Conservation (phyloP, 2,329 filamentous ascomycete species). For the Fonsecaea monophora region DNA sequence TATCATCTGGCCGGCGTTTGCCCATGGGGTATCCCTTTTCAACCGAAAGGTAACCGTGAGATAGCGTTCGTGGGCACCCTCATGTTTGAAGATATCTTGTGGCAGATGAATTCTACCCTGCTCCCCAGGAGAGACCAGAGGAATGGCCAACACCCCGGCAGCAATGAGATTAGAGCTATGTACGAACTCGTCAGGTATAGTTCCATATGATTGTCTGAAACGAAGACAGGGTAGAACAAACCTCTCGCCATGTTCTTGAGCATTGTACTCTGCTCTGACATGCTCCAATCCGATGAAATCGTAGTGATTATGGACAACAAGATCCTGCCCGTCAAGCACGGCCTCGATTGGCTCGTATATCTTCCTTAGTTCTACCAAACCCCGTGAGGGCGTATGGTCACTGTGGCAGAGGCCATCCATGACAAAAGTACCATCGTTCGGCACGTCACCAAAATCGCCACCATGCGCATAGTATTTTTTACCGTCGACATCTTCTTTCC, state of each 20-base stretch:
- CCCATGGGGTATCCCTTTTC: slow-evolving; percentile 29
- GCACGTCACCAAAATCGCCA: slow-evolving; percentile 67
- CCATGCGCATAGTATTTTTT: slow-evolving; percentile 65
- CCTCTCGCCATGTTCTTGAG: slow-evolving; percentile 54
- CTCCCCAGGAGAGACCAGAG: slow-evolving; percentile 42
- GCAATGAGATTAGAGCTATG: slow-evolving; percentile 19
- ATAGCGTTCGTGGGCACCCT: slow-evolving; percentile 26
- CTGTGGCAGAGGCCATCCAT: slow-evolving; percentile 66
- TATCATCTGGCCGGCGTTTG: slow-evolving; percentile 34
- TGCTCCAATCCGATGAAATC: slow-evolving; percentile 34
- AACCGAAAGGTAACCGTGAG: slow-evolving; percentile 31
- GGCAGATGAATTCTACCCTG: slow-evolving; percentile 31
- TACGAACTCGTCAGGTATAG: neutral
- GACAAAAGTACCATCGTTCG: slow-evolving; percentile 67
- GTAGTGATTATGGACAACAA: slow-evolving; percentile 42
- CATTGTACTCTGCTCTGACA: slow-evolving; percentile 46
- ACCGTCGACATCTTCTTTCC: slow-evolving; percentile 44
- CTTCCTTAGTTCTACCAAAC: slow-evolving; percentile 64
- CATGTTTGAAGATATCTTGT: slow-evolving; percentile 10
- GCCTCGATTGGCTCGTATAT: slow-evolving; percentile 63
- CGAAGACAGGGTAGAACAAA: slow-evolving; percentile 42
- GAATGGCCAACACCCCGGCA: slow-evolving; percentile 23
- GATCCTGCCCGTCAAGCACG: slow-evolving; percentile 56
- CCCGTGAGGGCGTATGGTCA: slow-evolving; percentile 63
- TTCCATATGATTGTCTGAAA: neutral